Percentiles rank a stretch among this genome's conserved stretches.
phyloP scores from a whole-genome alignment of 2,329 filamentous ascomycete species.

The Neodidymelliopsis sp. region DNA sequence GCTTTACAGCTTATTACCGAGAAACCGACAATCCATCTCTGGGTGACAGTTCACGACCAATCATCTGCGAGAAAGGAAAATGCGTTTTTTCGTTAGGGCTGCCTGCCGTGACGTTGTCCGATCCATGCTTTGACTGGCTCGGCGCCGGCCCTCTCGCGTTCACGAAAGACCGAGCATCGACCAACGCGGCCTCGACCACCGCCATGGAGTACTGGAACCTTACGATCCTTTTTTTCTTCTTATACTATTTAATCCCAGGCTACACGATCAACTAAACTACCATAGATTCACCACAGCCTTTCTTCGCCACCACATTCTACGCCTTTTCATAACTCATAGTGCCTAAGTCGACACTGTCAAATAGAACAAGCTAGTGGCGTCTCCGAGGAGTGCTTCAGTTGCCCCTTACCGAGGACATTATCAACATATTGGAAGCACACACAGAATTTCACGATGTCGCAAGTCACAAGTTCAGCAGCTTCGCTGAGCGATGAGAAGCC shows the following conservation, averaged over 20 bases:
- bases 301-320: not conserved
- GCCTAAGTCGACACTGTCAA: not conserved
- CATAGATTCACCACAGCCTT: not conserved
- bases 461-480: conserved; percentile 18
- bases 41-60: not conserved
- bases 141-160: conserved; percentile 10
- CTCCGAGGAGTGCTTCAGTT: not conserved
- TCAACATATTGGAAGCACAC: not conserved
- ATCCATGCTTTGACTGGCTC: conserved; percentile 2
- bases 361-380: not conserved
- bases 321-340: not conserved
- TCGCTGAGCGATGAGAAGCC: conserved; percentile 29
- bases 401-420: not conserved
- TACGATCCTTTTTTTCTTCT: not conserved
- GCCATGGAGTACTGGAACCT: not conserved
- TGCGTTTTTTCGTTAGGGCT: not conserved
- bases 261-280: not conserved
- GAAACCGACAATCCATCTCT: conserved; percentile 4
- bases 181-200: conserved; percentile 5
- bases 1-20: conserved; percentile 1
- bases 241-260: not conserved
- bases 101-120: conserved; percentile 9
- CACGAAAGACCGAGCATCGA: conserved; percentile 14
- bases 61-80: not conserved
- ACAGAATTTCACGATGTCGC: conserved; percentile 2